Base-by-base conservation (phyloP, 1,139 yeast species). In the Kodamaea plutei region DNA sequence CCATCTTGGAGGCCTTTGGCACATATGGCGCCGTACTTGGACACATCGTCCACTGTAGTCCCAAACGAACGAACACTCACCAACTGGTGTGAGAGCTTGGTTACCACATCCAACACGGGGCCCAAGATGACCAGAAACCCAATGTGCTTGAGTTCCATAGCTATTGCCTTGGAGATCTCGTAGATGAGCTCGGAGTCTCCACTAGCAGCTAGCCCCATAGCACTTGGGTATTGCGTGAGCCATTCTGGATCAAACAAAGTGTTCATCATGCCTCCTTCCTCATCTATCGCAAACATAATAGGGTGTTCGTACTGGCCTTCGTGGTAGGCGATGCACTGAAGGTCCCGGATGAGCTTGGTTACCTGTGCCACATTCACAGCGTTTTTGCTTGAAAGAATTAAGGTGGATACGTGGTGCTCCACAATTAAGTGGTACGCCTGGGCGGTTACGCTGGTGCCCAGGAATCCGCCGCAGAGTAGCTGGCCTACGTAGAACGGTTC, bases 31-130 rank as follows among this genome's bases (percentile, higher is more conserved):
- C 81, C 82, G 45, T 65, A 77, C 40, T 64, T 68, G 12, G 67
- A 61, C 10, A 78, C 84, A 30, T 74, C 80, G 28, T 75, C 78
- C 2, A 75, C 62, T 7, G 76, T 75, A 17, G 78, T 74, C 8
- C 84, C 84, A 58, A 76, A 76, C 30, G 80, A 70, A 15, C 83
- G 58, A 3, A 76, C 80, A 2, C 82, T 81, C n/a, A 76, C 69
- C 34, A 76, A 55, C 43, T 76, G 76, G 39, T 70, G 77, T 2
- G 77, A 62, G 22, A 76, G 54, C 46, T 74, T 76, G 14, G 81
- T 71, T 26, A 76, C 71, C 12, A 77, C 80, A 47, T 78, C 84
- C 27, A 78, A 60, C 2, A 76, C 82, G 0, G 85, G 85, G 1
- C 84, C 84, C 44, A 78, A 57, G 9, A 72, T 59, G 42, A 79